Evolutionary conservation across 768 basidiomycete genomes (phyloP), one percentile per base, ranked within the genome.

Genomic region (Neoboletus magnificus): DNA sequence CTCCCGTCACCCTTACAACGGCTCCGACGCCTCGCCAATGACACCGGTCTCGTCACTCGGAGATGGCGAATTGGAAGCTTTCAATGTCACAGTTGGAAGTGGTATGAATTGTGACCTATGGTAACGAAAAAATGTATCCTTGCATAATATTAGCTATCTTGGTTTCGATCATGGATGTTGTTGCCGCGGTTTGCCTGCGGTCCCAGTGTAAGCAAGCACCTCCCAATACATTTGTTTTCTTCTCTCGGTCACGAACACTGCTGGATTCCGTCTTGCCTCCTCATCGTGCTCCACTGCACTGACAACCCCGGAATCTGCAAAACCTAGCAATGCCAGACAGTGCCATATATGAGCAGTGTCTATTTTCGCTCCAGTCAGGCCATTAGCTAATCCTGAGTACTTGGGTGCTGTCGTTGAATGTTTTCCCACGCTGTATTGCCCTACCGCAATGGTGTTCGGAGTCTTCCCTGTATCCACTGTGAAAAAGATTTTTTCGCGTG

Each of bases 1-100:
- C 6, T 51, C 48, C 22, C 7, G 25, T 49, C 97, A 96, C 10
- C 96, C 97, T 11, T 91, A 86, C 61, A 99, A 99, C 68, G 94
- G 96, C 60, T 89, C 94, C 32, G 97, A 99, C 66, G 81, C 98
- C 44, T 93, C 73, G 85, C 93, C 36, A 94, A 94, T 66, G 97
- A 99, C 70, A 76, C 98, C 15, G 97, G 97, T 8, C 97, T 94
- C 79, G 98, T 98, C 62, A 95, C 94, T 40, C 60, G 75, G 82
- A 55, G 71, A 84, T 23, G 91, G 92, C 47, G 80, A 89, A 59
- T 76, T 98, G n/a, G 79, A 80, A 51, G 97, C 97, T 13, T 33
- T 13, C 32, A 33, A 33, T 33, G 13, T 5, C 32, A 33, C 32
- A 13, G 32, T 33, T 12, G 32, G 32, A 12, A 9, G 13, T 13